phyloP scores from a whole-genome alignment of 2,329 filamentous ascomycete species.

The Colletotrichum lini region DNA sequence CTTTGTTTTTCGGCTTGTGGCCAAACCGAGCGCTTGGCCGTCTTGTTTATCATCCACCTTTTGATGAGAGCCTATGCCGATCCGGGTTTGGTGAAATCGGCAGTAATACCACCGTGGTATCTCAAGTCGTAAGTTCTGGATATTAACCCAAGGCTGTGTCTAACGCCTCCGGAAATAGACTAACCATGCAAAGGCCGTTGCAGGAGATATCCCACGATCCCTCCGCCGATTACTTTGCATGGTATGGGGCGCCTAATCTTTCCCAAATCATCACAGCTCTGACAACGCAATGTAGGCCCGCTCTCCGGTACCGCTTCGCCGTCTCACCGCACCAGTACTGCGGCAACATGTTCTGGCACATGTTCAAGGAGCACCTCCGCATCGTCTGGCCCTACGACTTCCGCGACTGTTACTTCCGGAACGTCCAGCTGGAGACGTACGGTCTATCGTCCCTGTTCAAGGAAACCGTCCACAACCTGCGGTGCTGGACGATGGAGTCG shows the following conservation, averaged over 20 bases:
- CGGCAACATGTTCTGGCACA: conserved; percentile 49
- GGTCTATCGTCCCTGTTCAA: conserved; percentile 45
- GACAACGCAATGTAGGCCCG: conserved; percentile 44
- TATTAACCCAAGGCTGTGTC: background rate
- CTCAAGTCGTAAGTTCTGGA: conserved; percentile 26
- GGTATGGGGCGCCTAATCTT: background rate
- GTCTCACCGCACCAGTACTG: conserved; percentile 50
- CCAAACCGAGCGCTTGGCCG: conserved; percentile 45
- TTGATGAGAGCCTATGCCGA: conserved; percentile 48
- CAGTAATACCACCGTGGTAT: conserved; percentile 24
- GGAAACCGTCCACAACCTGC: conserved; percentile 45
- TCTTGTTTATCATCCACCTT: conserved; percentile 45
- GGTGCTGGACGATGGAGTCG: conserved; percentile 48
- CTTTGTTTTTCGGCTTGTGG: conserved; percentile 44
- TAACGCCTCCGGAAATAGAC: background rate
- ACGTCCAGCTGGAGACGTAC: conserved; percentile 45
- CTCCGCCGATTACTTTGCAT: conserved; percentile 26
- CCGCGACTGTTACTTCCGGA: conserved; percentile 47
- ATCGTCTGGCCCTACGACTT: conserved; percentile 47
- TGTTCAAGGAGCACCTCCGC: conserved; percentile 45
- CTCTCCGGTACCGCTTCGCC: conserved; percentile 48
- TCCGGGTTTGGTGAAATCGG: conserved; percentile 29
- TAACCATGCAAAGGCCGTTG: background rate
- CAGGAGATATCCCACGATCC: conserved; percentile 14
- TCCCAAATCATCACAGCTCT: background rate